Conservation (phyloP, 768 basidiomycete genomes). For the Royoungia palumana region DNA sequence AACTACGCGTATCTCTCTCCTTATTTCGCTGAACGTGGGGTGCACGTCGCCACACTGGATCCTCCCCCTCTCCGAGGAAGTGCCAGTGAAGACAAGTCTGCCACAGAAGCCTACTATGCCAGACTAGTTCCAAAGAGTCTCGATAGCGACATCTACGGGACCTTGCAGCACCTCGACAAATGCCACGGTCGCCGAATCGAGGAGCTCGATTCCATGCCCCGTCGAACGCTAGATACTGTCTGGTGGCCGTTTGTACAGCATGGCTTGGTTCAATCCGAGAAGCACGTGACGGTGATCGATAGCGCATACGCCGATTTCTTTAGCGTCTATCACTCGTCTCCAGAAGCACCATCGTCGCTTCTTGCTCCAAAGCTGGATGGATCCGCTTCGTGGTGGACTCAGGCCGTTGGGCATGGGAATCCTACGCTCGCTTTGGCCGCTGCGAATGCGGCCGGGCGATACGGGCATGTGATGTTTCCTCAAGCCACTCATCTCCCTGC, state of each 20-base stretch:
- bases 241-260: constrained; percentile 99
- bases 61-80: constrained; percentile 55
- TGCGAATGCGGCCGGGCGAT: constrained; percentile 85
- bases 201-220: constrained; percentile 75
- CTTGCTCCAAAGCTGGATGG: constrained; percentile 74
- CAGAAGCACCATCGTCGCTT: constrained; percentile 32
- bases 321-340: constrained; percentile 53
- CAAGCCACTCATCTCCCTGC: constrained; percentile 85
- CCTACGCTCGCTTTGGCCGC: constrained; percentile 80
- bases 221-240: constrained; percentile 68
- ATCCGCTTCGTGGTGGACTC: constrained; percentile 99
- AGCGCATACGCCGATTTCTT: constrained; percentile 88
- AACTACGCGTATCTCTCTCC: constrained; percentile 79
- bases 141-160: constrained; percentile 39
- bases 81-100: constrained; percentile 40
- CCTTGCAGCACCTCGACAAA: constrained; percentile 57
- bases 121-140: constrained; percentile 37
- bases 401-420: constrained; percentile 81
- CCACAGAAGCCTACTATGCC: constrained; percentile 74
- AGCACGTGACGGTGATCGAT: constrained; percentile 87
- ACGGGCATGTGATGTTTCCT: constrained; percentile 97
- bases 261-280: constrained; percentile 56
- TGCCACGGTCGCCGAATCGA: constrained; percentile 64
- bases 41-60: constrained; percentile 51
- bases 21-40: constrained; percentile 74